A percentile compares a stretch with the other conserved stretches of the same genome.
phyloP scores from a whole-genome alignment of 2,329 filamentous ascomycete genomes.

The Epichloe gansuensis region DNA sequence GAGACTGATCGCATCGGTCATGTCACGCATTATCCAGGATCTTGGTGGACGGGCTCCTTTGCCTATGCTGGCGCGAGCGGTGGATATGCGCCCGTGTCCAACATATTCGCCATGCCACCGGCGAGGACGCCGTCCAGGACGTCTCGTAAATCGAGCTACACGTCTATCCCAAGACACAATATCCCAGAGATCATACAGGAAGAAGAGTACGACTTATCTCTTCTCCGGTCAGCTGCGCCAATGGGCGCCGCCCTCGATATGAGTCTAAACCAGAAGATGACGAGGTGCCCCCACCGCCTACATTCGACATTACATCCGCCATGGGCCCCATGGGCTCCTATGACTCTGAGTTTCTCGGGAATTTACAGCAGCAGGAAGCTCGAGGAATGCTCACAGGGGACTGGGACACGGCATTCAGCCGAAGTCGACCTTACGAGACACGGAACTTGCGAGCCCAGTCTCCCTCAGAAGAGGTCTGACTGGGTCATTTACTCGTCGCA shows the following conservation, averaged over 20 bases:
- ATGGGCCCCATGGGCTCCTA: slow-evolving; percentile 33
- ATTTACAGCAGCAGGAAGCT: slow-evolving; percentile 40
- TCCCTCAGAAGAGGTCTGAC: slow-evolving; percentile 24
- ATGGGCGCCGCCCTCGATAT: slow-evolving; percentile 24
- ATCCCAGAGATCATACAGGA: slow-evolving; percentile 20
- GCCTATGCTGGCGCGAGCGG: slow-evolving; percentile 15
- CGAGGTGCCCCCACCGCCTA: slow-evolving; percentile 13
- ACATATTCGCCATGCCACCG: neutral
- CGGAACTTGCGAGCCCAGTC: slow-evolving; percentile 31
- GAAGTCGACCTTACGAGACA: slow-evolving; percentile 33
- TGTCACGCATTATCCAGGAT: slow-evolving; percentile 10
- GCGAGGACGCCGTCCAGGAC: slow-evolving; percentile 11
- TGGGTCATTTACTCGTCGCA: slow-evolving; percentile 29
- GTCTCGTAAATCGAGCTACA: slow-evolving; percentile 15
- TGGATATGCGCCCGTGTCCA: slow-evolving; percentile 17
- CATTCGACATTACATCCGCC: slow-evolving; percentile 34
- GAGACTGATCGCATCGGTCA: slow-evolving; percentile 10
- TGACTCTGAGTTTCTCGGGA: slow-evolving; percentile 31
- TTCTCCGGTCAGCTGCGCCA: slow-evolving; percentile 29
- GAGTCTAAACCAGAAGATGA: slow-evolving; percentile 21
- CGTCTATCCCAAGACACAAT: slow-evolving; percentile 12
- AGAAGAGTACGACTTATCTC: slow-evolving; percentile 31
- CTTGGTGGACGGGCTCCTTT: slow-evolving; percentile 18
- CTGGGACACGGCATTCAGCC: slow-evolving; percentile 42
- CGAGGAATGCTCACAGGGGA: slow-evolving; percentile 44